Evolutionary conservation across 257 asterid genomes (phyloP), one percentile per base, ranked within the genome.

Genomic region (Solanum sparsipilum): DNA sequence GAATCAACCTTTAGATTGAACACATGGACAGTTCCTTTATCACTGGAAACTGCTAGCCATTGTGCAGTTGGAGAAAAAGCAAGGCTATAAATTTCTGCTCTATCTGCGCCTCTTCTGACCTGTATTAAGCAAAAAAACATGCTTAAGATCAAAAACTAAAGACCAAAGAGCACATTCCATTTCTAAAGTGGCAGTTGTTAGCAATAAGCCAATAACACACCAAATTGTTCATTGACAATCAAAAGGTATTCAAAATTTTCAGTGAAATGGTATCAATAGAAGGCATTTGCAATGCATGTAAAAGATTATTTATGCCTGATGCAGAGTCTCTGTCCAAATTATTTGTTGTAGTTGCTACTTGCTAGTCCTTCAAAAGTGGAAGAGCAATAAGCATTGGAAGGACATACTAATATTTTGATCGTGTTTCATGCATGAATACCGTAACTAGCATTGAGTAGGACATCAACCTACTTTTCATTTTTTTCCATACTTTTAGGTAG

Each of bases 1-100:
- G 95, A 90, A 85, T 93, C 94, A 63, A 92, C 95, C 93, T 94
- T 94, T 84, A 96, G 96, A 91, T 91, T 90, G 84, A 96, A 97
- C 76, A 97, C 97, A 88, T 97, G 99, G 85, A 95, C 95, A 34
- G 98, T 97, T 88, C 98, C 99, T 91, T 97, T 97, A 89, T 96
- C 98, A 91, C 99, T 97, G 35, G 99, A 97, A 34, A 95, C 98
- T 63, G 98, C 98, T 88, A 97, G 91, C 99, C 99, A 96, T 90
- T 95, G 95, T 39, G 95, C 93, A 52, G 96, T 89, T 29, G 98
- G 92, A 32, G 98, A 96, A 92, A 97, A 97, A 34, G 98, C 94
- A 83, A 97, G 91, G 90, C 98, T 94, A 91, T 93, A 94, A 83
- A 95, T 97, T 90, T 97, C 98, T 35, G 99, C 99, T 90, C 99